Conservation (phyloP, 228 moss, liverwort and hornwort species). For the Sphagnum fallax region DNA sequence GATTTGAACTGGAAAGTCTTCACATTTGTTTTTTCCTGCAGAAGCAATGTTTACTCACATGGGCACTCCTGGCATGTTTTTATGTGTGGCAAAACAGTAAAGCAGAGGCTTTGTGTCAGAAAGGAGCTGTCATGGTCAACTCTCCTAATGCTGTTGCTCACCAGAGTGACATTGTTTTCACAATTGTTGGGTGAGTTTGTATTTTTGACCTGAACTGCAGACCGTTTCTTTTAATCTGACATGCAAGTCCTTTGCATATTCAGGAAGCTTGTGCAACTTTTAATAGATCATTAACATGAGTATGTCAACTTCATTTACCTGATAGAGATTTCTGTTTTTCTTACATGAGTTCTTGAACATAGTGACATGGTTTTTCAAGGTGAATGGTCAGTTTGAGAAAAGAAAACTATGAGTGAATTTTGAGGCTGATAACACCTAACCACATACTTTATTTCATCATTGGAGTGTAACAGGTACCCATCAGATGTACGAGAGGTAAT, state of each 20-base stretch:
- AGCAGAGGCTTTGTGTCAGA: slow-evolving; percentile 58
- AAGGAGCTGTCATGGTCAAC: slow-evolving; percentile 66
- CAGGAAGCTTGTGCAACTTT: not conserved
- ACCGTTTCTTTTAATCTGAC: not conserved
- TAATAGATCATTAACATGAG: too few relatives aligned
- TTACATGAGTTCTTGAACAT: too few relatives aligned
- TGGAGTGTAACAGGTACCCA: slow-evolving; percentile 52
- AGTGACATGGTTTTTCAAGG: too few relatives aligned
- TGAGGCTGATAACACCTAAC: too few relatives aligned
- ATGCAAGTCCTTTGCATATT: not conserved
- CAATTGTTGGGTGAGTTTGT: slow-evolving; percentile 71
- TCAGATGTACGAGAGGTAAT: slow-evolving; percentile 88
- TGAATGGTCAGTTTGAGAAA: too few relatives aligned
- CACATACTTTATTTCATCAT: not conserved
- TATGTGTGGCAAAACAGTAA: slow-evolving; percentile 42
- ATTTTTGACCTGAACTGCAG: not conserved
- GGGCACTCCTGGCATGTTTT: slow-evolving; percentile 1
- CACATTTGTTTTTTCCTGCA: not conserved
- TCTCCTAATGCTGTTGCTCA: slow-evolving; percentile 70
- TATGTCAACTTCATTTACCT: too few relatives aligned
- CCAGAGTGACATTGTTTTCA: slow-evolving; percentile 88
- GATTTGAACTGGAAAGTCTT: not conserved
- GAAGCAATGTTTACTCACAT: not conserved
- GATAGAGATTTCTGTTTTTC: too few relatives aligned
- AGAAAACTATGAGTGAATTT: too few relatives aligned